phyloP scores from a whole-genome alignment of 441 rosid genomes.

The Kokia cookei region DNA sequence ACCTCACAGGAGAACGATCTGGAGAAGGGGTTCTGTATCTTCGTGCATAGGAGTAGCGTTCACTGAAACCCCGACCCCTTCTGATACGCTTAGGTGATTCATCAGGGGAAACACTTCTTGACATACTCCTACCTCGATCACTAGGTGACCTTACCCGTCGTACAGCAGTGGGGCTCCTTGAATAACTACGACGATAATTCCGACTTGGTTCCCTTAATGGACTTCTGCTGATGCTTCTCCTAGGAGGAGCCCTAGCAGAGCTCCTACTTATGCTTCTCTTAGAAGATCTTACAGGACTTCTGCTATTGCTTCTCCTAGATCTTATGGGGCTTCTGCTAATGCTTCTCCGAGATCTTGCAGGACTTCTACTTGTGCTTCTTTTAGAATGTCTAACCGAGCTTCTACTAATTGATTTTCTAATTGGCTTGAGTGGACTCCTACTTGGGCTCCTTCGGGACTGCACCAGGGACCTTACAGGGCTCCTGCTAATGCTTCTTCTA shows the following conservation, averaged over 20 bases:
- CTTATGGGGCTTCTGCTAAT: constrained; percentile 57
- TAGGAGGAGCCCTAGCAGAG: constrained; percentile 44
- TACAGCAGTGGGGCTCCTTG: constrained; percentile 49
- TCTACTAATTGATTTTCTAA: constrained; percentile 23
- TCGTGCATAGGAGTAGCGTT: constrained; percentile 84
- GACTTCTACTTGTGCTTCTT: constrained; percentile 48
- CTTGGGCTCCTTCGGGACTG: constrained; percentile 1
- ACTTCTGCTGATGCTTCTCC: constrained; percentile 62
- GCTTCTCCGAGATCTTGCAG: constrained; percentile 43
- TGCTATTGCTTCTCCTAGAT: constrained; percentile 39
- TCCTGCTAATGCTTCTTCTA: constrained; percentile 22
- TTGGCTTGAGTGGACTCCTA: constrained; percentile 22
- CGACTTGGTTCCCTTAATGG: constrained; percentile 47
- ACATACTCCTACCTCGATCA: constrained; percentile 47
- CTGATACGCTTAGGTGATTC: constrained; percentile 74
- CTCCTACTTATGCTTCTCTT: constrained; percentile 64
- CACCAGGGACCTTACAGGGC: constrained; percentile 15
- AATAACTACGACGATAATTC: constrained; percentile 46
- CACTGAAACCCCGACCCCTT: constrained; percentile 95
- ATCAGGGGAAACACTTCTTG: constrained; percentile 83
- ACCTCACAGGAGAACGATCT: constrained; percentile 71
- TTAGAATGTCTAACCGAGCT: constrained; percentile 37
- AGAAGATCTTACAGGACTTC: constrained; percentile 44
- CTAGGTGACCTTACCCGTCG: constrained; percentile 52
- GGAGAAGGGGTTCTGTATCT: constrained; percentile 84